A percentile compares a stretch with the other conserved stretches of the same genome.
Conservation (phyloP, 768 basidiomycete genomes). For the Naganishia kalamii region DNA sequence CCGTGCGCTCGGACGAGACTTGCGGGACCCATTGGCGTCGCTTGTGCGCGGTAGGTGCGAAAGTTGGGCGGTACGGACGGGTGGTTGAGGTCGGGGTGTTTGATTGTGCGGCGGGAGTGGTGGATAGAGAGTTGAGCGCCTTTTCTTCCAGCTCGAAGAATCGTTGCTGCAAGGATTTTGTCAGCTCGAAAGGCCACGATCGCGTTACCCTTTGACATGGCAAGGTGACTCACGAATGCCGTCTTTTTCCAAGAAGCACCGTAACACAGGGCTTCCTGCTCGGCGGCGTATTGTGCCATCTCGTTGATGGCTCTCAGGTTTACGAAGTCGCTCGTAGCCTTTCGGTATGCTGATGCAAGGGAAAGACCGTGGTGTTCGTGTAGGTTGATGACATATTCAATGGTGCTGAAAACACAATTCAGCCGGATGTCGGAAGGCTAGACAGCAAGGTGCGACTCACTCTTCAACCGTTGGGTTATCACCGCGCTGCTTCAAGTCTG, state of each 20-base stretch:
- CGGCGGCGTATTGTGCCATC: slow-evolving; percentile 67
- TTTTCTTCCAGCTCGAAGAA: slow-evolving; percentile 32
- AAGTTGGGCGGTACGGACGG: slow-evolving; percentile 3
- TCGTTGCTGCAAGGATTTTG: slow-evolving; percentile 30
- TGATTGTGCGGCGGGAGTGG: slow-evolving; percentile 3
- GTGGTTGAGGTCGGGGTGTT: neutral
- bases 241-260: slow-evolving; percentile 45
- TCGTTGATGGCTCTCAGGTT: slow-evolving; percentile 78
- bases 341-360: slow-evolving; percentile 71
- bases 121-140: slow-evolving; percentile 21
- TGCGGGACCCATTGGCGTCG: slow-evolving; percentile 11
- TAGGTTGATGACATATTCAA: slow-evolving; percentile 73
- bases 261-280: slow-evolving; percentile 68
- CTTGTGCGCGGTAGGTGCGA: slow-evolving; percentile 18
- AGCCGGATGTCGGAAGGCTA: slow-evolving; percentile 8
- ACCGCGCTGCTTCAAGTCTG: slow-evolving; percentile 68
- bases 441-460: slow-evolving; percentile 53
- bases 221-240: slow-evolving; percentile 19
- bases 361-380: slow-evolving; percentile 60
- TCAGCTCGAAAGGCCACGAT: neutral
- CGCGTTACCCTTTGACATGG: neutral
- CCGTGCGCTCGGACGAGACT: neutral
- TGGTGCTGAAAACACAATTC: slow-evolving; percentile 58
- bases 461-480: slow-evolving; percentile 82
- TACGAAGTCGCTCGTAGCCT: slow-evolving; percentile 77